Evolutionary conservation across 2,329 filamentous ascomycete species (phyloP).

Genomic region (Cercospora citrullina): DNA sequence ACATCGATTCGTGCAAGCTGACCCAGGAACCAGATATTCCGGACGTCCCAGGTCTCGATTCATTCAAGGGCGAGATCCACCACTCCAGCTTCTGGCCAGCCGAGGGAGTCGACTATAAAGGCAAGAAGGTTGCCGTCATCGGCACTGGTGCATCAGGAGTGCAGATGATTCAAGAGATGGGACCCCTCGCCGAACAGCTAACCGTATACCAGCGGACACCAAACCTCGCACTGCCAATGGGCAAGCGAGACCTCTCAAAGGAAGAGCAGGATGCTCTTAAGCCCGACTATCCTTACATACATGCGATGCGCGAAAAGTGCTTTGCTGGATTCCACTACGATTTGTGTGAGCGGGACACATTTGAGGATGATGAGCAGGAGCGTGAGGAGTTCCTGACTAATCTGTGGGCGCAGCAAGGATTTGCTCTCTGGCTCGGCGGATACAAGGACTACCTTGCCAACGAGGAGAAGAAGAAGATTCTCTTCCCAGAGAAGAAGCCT

Average conservation of each 20-base stretch:
- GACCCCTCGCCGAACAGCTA: constrained; percentile 45
- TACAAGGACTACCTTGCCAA: constrained; percentile 41
- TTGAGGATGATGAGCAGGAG: constrained; percentile 46
- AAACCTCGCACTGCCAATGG: constrained; percentile 65
- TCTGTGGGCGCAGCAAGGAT: constrained; percentile 42
- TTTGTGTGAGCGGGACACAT: constrained; percentile 56
- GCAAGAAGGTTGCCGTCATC: constrained; percentile 62
- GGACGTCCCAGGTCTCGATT: constrained; percentile 59
- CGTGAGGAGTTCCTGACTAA: constrained; percentile 48
- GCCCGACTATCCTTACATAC: constrained; percentile 50
- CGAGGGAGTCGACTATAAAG: constrained; percentile 52
- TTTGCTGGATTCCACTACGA: constrained; percentile 63
- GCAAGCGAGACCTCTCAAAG: constrained; percentile 49
- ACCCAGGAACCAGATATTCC: constrained; percentile 49
- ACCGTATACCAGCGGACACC: constrained; percentile 67
- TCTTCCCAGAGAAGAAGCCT: constrained; percentile 48
- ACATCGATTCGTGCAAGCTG: background rate
- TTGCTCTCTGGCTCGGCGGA: constrained; percentile 34
- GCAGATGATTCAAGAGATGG: constrained; percentile 61
- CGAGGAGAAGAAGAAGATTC: constrained; percentile 47
- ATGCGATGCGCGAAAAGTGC: constrained; percentile 53
- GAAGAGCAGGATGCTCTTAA: constrained; percentile 54
- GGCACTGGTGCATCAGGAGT: constrained; percentile 66
- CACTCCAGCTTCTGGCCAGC: constrained; percentile 47
- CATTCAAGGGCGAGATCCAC: constrained; percentile 58